Conservation (phyloP, 2,329 filamentous ascomycete genomes). For the Scytalidium lignicola region DNA sequence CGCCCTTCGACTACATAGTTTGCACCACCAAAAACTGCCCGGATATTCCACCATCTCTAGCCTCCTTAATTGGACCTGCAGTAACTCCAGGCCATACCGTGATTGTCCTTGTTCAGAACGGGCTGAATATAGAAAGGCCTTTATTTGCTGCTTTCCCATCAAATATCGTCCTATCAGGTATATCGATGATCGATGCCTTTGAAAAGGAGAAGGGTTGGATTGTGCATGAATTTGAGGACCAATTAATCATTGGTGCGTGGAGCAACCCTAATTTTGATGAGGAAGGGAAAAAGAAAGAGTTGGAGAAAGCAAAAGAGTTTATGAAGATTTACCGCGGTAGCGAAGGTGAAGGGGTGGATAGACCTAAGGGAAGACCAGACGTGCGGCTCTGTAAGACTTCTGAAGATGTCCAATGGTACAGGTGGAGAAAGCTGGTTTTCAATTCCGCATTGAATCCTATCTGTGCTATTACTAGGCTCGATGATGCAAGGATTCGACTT, state of each 20-base stretch:
- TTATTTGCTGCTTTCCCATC: conserved; percentile 17
- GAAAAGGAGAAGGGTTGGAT: conserved; percentile 16
- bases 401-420: conserved; percentile 9
- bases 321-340: conserved; percentile 14
- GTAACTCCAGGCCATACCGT: conserved; percentile 18
- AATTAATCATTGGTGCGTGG: conserved; percentile 17
- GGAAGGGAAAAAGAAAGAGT: conserved; percentile 6
- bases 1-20: conserved; percentile 19
- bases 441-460: conserved; percentile 15
- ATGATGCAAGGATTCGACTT: conserved; percentile 13
- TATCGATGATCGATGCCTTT: conserved; percentile 19
- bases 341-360: not conserved
- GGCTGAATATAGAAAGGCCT: conserved; percentile 23
- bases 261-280: conserved; percentile 12
- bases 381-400: conserved; percentile 2
- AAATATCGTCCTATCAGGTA: conserved; percentile 19
- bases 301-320: conserved; percentile 14
- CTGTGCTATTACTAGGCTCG: conserved; percentile 12
- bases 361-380: conserved; percentile 4
- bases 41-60: conserved; percentile 29
- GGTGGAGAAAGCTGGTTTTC: conserved; percentile 16
- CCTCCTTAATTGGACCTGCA: conserved; percentile 17
- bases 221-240: conserved; percentile 18
- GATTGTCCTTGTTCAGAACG: conserved; percentile 22
- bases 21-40: conserved; percentile 23